These are phyloP conservation scores for Mucuna pruriens DNA, from an alignment of 306 rosid genomes.

Conservation along the genomic window DNA sequence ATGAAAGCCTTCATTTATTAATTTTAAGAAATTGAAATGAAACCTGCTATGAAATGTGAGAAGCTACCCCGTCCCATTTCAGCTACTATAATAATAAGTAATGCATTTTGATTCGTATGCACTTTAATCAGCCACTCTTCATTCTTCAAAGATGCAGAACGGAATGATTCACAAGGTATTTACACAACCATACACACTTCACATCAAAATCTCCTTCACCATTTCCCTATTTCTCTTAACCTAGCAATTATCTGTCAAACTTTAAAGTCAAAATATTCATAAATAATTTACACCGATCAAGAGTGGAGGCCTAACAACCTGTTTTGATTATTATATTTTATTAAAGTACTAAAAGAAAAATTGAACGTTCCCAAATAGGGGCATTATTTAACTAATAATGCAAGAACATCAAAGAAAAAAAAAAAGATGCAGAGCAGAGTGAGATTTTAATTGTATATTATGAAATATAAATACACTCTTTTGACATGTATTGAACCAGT, in stretches of 20 bases:
- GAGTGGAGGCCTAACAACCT: not conserved
- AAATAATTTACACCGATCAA: not conserved
- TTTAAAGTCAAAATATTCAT: not conserved
- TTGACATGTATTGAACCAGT: not conserved
- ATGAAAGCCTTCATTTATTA: not conserved
- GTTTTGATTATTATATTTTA: not conserved
- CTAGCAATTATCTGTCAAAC: not conserved
- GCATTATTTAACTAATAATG: not conserved
- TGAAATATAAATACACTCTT: conserved; percentile 6
- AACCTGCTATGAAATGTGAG: too few species aligned
- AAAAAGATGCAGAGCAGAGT: not conserved
- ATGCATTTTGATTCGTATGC: too few species aligned
- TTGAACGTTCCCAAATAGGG: not conserved
- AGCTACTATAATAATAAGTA: too few species aligned
- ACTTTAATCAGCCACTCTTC: too few species aligned
- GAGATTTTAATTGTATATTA: not conserved
- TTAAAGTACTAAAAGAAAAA: not conserved
- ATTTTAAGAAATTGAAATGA: not conserved
- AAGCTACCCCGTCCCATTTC: too few species aligned
- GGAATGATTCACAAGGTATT: not conserved
- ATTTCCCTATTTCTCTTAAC: not conserved
- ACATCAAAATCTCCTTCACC: not conserved
- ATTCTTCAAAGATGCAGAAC: too few species aligned
- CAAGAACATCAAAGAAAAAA: not conserved
- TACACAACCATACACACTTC: not conserved